phyloP scores from a whole-genome alignment of 108 stramenopile genomes.

The Schizochytrium sp. region DNA sequence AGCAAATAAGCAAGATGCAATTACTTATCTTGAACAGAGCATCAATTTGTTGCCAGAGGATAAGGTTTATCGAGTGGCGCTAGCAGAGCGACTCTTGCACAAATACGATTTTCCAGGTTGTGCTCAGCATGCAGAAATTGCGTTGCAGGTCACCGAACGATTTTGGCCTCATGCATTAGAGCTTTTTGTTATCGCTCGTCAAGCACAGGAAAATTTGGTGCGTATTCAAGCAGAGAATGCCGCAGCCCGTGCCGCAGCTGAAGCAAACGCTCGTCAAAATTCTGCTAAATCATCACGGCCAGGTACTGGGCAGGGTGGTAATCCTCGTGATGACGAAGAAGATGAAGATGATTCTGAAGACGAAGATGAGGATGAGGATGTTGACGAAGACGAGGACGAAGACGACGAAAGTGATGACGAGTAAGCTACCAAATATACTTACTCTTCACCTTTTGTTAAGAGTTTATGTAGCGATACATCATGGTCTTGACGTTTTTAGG shows the following conservation, averaged over 20 bases:
- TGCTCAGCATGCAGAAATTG: slow-evolving; percentile 19
- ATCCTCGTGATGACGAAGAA: neutral
- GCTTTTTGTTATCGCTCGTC: neutral
- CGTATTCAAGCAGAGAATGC: neutral
- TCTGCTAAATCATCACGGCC: neutral
- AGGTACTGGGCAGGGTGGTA: neutral
- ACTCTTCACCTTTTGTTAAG: neutral
- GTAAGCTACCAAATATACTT: neutral
- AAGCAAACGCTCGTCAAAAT: neutral
- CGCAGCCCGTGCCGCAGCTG: neutral
- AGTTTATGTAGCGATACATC: no score
- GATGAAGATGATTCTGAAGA: slow-evolving; percentile 11
- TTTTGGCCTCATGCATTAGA: slow-evolving; percentile 19
- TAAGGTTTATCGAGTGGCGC: slow-evolving; percentile 34
- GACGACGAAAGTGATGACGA: slow-evolving; percentile 9
- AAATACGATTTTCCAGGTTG: neutral
- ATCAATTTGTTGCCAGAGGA: neutral
- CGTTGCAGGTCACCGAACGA: slow-evolving; percentile 15
- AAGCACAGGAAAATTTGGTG: neutral
- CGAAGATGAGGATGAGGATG: neutral
- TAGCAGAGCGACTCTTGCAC: neutral
- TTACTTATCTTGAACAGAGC: slow-evolving; percentile 9
- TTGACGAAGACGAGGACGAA: neutral
- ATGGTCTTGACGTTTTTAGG: no score
- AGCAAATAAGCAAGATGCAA: neutral